phyloP scores from a whole-genome alignment of 2,329 filamentous ascomycete species.

The Penicillium sp. region DNA sequence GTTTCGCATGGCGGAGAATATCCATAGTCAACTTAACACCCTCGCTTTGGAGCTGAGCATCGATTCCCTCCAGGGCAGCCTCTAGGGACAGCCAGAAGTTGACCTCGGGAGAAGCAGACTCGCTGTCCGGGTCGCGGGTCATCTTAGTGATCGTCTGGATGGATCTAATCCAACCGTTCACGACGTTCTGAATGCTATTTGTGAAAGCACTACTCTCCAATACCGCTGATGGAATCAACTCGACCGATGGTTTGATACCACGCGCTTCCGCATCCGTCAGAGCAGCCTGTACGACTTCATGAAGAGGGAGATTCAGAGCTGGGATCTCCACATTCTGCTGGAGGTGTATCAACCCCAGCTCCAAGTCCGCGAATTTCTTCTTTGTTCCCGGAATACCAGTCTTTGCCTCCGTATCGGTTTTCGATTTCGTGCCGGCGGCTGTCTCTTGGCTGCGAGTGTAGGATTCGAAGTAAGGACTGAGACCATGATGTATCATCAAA shows the following conservation, averaged over 20 bases:
- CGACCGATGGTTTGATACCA: constrained; percentile 69
- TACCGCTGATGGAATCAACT: constrained; percentile 72
- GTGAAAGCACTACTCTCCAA: constrained; percentile 87
- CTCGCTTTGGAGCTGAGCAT: constrained; percentile 81
- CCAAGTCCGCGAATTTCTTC: constrained; percentile 92
- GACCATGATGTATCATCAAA: constrained; percentile 83
- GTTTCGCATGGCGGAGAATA: constrained; percentile 93
- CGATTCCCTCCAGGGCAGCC: constrained; percentile 85
- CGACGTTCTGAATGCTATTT: constrained; percentile 87
- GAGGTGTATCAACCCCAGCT: constrained; percentile 83
- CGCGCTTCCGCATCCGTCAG: constrained; percentile 73
- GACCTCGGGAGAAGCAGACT: constrained; percentile 92
- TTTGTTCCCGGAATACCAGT: constrained; percentile 96
- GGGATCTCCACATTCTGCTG: constrained; percentile 99
- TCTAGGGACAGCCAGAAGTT: constrained; percentile 99
- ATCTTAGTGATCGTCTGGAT: constrained; percentile 96
- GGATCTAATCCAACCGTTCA: constrained; percentile 98
- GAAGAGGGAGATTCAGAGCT: constrained; percentile 80
- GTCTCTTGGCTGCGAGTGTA: constrained; percentile 81
- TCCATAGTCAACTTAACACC: constrained; percentile 90
- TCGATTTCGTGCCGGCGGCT: constrained; percentile 64
- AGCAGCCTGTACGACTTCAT: constrained; percentile 82
- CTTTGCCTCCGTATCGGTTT: constrained; percentile 84
- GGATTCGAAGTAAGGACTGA: constrained; percentile 96
- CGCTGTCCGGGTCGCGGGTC: constrained; percentile 74